Conservation (phyloP, 352 stramenopile species). For the Pythium oligandrum region DNA sequence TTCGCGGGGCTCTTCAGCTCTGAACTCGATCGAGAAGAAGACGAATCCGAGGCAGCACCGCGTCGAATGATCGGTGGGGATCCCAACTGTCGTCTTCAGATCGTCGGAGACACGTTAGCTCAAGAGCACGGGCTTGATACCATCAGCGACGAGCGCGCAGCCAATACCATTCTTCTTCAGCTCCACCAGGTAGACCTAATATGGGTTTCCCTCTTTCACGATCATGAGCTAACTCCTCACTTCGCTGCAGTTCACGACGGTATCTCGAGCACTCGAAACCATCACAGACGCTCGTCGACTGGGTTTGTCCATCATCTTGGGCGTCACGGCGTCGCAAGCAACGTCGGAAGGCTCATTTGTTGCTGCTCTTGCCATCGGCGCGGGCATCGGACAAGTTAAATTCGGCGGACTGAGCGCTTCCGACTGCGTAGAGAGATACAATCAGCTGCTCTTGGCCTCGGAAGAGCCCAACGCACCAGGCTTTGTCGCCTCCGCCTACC, state of each 20-base stretch:
- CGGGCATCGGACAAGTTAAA: slow-evolving; percentile 62
- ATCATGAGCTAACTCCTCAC: background rate
- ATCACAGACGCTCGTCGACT: slow-evolving; percentile 44
- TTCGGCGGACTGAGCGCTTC: slow-evolving; percentile 48
- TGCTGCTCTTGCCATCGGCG: slow-evolving; percentile 38
- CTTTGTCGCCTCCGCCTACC: slow-evolving; percentile 34
- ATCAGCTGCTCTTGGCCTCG: slow-evolving; percentile 39
- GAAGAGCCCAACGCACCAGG: slow-evolving; percentile 34
- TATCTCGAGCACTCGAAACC: slow-evolving; percentile 36
- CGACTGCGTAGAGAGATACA: slow-evolving; percentile 52
- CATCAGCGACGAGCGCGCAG: slow-evolving; percentile 47
- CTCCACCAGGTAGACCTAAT: slow-evolving; percentile 24
- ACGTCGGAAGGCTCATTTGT: slow-evolving; percentile 26
- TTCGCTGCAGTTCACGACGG: slow-evolving; percentile 32
- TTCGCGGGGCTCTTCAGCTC: slow-evolving; percentile 39
- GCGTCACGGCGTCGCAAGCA: slow-evolving; percentile 26
- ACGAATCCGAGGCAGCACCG: background rate
- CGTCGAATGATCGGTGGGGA: slow-evolving; percentile 28
- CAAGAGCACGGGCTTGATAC: slow-evolving; percentile 31
- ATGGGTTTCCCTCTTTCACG: slow-evolving; percentile 1
- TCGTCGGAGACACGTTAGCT: slow-evolving; percentile 35
- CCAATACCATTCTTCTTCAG: slow-evolving; percentile 55
- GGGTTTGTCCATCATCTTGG: slow-evolving; percentile 49
- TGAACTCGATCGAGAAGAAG: slow-evolving; percentile 35
- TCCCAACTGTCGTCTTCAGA: slow-evolving; percentile 39